phyloP scores from a whole-genome alignment of 1,284 basidiomycete species.

The Ustilago hordei region DNA sequence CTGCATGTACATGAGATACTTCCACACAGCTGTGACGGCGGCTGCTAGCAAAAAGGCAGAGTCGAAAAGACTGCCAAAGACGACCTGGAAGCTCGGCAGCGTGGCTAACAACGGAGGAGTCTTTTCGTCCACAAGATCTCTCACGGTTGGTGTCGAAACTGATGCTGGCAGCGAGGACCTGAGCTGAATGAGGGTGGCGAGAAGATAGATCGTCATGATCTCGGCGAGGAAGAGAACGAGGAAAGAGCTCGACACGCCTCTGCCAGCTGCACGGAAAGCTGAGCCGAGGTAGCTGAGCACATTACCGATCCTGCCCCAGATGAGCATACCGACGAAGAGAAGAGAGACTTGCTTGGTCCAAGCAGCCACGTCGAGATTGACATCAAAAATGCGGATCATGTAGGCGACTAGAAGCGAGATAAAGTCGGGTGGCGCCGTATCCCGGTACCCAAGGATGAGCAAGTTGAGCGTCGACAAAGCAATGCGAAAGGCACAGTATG shows the following conservation, averaged over 20 bases:
- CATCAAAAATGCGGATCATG: conserved; percentile 64
- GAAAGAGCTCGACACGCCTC: conserved; percentile 70
- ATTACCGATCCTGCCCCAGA: conserved; percentile 70
- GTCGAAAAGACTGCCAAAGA: conserved; percentile 70
- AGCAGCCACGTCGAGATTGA: conserved; percentile 69
- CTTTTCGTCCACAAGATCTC: neutral
- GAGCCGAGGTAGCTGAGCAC: conserved; percentile 69
- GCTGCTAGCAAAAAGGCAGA: conserved; percentile 69
- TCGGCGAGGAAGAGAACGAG: conserved; percentile 71
- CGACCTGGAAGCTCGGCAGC: conserved; percentile 70
- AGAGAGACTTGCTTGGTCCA: conserved; percentile 70
- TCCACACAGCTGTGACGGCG: conserved; percentile 46
- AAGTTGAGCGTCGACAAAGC: conserved; percentile 49
- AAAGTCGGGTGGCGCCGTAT: conserved; percentile 65
- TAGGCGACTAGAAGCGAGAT: conserved; percentile 67
- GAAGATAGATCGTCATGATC: conserved; percentile 71
- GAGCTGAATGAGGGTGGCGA: conserved; percentile 71
- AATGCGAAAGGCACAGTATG: conserved; percentile 69
- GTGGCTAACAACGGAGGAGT: conserved; percentile 66
- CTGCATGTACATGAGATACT: conserved; percentile 44
- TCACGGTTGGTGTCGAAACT: conserved; percentile 4
- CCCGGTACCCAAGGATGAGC: conserved; percentile 50
- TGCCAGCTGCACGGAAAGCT: conserved; percentile 69
- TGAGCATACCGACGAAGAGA: conserved; percentile 70
- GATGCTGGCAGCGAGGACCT: conserved; percentile 62